Evolutionary conservation across 805 yeast species (phyloP).

Genomic region (Kuraishia borneana): DNA sequence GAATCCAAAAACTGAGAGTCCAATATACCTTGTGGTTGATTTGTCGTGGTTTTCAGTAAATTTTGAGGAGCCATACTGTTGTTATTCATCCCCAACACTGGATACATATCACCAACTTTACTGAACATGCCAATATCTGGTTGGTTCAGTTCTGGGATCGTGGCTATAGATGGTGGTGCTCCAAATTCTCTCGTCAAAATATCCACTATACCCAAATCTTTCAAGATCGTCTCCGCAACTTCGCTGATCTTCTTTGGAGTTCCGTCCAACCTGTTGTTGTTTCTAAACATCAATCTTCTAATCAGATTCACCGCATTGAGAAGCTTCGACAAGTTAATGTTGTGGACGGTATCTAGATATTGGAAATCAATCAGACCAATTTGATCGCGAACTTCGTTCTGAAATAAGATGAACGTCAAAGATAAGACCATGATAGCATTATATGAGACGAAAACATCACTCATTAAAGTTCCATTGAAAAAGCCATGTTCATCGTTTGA

Average conservation of each 20-base stretch:
- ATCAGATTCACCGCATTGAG: slow-evolving; percentile 21
- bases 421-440: slow-evolving; percentile 22
- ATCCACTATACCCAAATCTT: slow-evolving; percentile 27
- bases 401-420: slow-evolving; percentile 17
- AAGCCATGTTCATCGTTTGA: slow-evolving; percentile 23
- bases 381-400: slow-evolving; percentile 6
- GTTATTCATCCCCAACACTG: too few species aligned
- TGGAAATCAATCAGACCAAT: slow-evolving; percentile 16
- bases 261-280: slow-evolving; percentile 23
- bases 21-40: too few species aligned
- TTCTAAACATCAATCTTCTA: slow-evolving; percentile 19
- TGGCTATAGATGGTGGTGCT: too few species aligned
- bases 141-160: too few species aligned
- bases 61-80: too few species aligned
- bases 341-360: slow-evolving; percentile 13
- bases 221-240: slow-evolving; percentile 27
- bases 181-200: slow-evolving; percentile 15
- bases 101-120: too few species aligned
- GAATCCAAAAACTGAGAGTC: too few species aligned
- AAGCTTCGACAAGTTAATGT: slow-evolving; percentile 16
- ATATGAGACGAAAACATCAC: slow-evolving; percentile 25
- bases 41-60: too few species aligned
- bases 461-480: slow-evolving; percentile 21
- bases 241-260: slow-evolving; percentile 31
- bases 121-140: too few species aligned